phyloP scores from a whole-genome alignment of 768 basidiomycete species.

The Chlorophyllum brunneum region DNA sequence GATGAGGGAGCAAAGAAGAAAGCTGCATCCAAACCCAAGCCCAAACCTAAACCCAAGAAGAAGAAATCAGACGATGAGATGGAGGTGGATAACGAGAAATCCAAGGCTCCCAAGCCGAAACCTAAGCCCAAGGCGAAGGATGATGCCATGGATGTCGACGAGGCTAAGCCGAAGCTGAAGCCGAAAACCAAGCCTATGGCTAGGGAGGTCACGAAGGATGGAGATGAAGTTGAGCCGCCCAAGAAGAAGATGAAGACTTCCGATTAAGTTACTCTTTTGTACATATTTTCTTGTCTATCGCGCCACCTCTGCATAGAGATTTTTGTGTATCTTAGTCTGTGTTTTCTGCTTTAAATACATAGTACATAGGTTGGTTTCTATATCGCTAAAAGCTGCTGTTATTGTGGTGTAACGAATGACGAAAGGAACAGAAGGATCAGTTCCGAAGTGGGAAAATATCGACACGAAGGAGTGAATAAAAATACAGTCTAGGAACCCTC shows the following conservation, averaged over 20 bases:
- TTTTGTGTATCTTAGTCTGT: too few relatives aligned
- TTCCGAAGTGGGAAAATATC: background rate
- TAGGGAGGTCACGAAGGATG: slow-evolving; percentile 29
- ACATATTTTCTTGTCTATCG: too few relatives aligned
- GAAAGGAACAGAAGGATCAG: too few relatives aligned
- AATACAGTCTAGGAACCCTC: slow-evolving; percentile 5
- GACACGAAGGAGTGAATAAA: slow-evolving; percentile 1
- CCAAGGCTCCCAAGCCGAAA: slow-evolving; percentile 32
- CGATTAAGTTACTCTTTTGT: too few relatives aligned
- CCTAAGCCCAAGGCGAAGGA: slow-evolving; percentile 35
- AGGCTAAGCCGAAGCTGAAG: slow-evolving; percentile 41
- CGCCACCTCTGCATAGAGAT: too few relatives aligned
- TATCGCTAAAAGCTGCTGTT: too few relatives aligned
- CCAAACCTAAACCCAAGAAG: slow-evolving; percentile 44
- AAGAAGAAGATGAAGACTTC: slow-evolving; percentile 75
- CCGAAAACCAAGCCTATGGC: slow-evolving; percentile 29
- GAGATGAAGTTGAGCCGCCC: slow-evolving; percentile 47
- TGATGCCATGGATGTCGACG: slow-evolving; percentile 46
- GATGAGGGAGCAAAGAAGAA: slow-evolving; percentile 36
- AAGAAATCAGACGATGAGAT: slow-evolving; percentile 39
- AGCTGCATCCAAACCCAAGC: slow-evolving; percentile 42
- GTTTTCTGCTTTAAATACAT: too few relatives aligned
- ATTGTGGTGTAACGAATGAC: too few relatives aligned
- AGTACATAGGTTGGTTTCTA: too few relatives aligned
- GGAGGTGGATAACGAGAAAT: slow-evolving; percentile 39